phyloP scores from a whole-genome alignment of 1,284 basidiomycete species.

The Rhodotorula sp. region DNA sequence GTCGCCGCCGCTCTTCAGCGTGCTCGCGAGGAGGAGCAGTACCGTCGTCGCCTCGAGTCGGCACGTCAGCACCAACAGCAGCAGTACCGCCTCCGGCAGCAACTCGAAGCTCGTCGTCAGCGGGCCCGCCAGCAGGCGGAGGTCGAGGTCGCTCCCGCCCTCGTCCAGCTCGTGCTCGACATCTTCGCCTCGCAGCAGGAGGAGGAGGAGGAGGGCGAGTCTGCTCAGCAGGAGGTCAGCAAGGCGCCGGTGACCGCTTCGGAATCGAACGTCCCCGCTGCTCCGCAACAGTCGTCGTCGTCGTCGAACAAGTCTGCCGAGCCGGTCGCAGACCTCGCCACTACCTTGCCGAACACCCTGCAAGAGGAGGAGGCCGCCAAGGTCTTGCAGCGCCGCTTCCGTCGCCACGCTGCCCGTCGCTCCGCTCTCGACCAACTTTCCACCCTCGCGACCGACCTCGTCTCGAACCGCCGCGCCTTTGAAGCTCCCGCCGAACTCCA shows the following conservation, averaged over 20 bases:
- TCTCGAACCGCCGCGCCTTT: constrained; percentile 15
- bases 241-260: background rate
- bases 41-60: constrained; percentile 10
- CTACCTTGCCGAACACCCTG: background rate
- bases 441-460: constrained; percentile 18
- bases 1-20: background rate
- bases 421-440: constrained; percentile 25
- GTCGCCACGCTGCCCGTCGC: constrained; percentile 21
- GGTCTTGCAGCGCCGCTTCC: constrained; percentile 28
- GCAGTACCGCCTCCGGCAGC: background rate
- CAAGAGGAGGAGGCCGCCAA: constrained; percentile 9
- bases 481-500: constrained; percentile 13
- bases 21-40: constrained; percentile 12
- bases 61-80: constrained; percentile 8
- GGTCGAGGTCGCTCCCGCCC: background rate
- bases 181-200: background rate
- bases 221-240: background rate
- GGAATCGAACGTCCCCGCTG: background rate
- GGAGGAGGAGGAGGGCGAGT: background rate
- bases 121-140: background rate
- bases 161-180: constrained; percentile 9
- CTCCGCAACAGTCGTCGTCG: background rate
- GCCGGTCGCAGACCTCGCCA: background rate
- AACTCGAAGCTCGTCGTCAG: constrained; percentile 3
- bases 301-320: background rate